Percentiles rank a stretch among this genome's conserved stretches.
These are phyloP conservation scores for Chaetomium cochliodes DNA, from an alignment of 495 filamentous ascomycete genomes.

Conservation along the genomic window DNA sequence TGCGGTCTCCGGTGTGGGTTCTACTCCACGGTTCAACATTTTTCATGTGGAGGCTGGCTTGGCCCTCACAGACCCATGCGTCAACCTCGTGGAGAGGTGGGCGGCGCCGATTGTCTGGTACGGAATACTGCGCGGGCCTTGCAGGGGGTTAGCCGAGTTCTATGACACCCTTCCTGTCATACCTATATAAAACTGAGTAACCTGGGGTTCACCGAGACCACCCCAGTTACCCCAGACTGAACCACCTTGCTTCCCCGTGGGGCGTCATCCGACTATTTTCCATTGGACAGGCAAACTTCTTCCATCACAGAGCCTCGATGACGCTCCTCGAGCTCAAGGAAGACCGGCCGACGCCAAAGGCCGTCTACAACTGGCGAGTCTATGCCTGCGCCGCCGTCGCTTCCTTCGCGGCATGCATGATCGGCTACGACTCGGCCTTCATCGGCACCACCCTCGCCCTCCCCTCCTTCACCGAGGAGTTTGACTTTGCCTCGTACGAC, in stretches of 20 bases:
- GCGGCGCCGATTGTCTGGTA: constrained; percentile 18
- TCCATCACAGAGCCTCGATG: constrained; percentile 42
- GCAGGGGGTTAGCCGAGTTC: constrained; percentile 14
- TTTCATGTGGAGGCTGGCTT: constrained; percentile 20
- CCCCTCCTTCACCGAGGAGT: constrained; percentile 58
- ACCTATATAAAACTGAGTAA: constrained; percentile 21
- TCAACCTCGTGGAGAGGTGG: constrained; percentile 26
- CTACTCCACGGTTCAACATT: constrained; percentile 21
- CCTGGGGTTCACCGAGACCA: constrained; percentile 9
- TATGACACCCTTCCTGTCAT: constrained; percentile 5
- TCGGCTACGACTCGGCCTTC: constrained; percentile 70
- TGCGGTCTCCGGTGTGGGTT: not conserved
- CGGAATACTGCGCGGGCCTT: not conserved
- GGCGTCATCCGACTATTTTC: constrained; percentile 2
- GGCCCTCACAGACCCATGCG: constrained; percentile 16
- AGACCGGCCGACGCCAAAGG: constrained; percentile 61
- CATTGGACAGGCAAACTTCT: not conserved
- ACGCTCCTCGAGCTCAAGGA: constrained; percentile 59
- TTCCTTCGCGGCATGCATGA: constrained; percentile 69
- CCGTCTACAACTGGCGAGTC: constrained; percentile 75
- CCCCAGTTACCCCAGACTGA: constrained; percentile 18
- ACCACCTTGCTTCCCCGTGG: constrained; percentile 3
- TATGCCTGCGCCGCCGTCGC: constrained; percentile 61
- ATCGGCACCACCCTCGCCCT: constrained; percentile 68
- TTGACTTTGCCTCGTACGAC: constrained; percentile 50